Evolutionary conservation across 305 asterid genomes (phyloP), one percentile per base, ranked within the genome.

Genomic region (Ilex paraguariensis): DNA sequence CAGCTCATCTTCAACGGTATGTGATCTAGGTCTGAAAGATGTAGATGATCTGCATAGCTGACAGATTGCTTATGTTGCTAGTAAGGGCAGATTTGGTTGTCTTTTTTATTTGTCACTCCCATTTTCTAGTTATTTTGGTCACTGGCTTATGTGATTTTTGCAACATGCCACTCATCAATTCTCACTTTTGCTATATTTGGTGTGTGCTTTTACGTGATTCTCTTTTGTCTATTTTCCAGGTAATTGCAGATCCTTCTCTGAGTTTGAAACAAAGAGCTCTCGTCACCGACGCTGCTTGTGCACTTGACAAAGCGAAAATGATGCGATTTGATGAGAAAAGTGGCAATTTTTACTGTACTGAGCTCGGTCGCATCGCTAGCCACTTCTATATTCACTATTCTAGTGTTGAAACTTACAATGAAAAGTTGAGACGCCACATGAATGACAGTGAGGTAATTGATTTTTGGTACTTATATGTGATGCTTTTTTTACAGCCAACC

Each of bases 291-390:
- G 97, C 97, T 66, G 99, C 99, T 55, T 93, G 99, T 68, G 79
- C 95, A 70, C 97, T 93, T 13, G 99, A 93, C 84, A 90, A 80
- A 79, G 99, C 99, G 62, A 93, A 93, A 83, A 93, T 93, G 99
- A 87, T 93, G 99, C 99, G 97, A 54, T 93, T 90, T 66, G 99
- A 93, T 81, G 99, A 93, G 81, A 90, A 93, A 82, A 93, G 97
- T 71, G 99, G 99, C 78, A 93, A 93, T 76, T 90, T 93, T 61
- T 93, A 87, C 66, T 90, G 97, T 76, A 90, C 99, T 12, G 99
- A 93, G 84, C 99, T 93, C 71, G 99, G 99, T 61, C 99, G 99
- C 64, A 93, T 93, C 59, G 99, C 97, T 55, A 93, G 99, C 79
- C 99, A 93, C 82, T 93, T 93, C 75, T 93, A 93, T 73, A 93